Evolutionary conservation across 768 basidiomycete species (phyloP).

Genomic region (Tubosaeta brunneosetosa): DNA sequence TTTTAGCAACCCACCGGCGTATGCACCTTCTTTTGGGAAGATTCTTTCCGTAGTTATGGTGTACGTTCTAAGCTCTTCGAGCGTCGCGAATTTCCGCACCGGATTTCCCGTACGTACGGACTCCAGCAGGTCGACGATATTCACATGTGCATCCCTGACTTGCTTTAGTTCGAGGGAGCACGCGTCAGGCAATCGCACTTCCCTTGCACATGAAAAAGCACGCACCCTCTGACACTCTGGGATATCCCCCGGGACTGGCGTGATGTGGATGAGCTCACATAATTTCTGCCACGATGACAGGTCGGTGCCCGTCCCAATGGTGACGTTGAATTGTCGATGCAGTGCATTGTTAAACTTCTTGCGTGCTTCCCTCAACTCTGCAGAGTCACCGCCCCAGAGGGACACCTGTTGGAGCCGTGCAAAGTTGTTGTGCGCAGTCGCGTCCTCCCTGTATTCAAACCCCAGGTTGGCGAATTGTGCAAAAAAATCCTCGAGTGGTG

Average conservation of each 20-base stretch:
- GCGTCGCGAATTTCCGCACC: slow-evolving; percentile 23
- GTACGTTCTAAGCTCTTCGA: slow-evolving; percentile 25
- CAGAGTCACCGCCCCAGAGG: neutral
- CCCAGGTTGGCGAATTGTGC: slow-evolving; percentile 10
- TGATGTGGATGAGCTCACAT: slow-evolving; percentile 19
- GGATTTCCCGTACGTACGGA: slow-evolving; percentile 3
- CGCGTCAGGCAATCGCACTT: neutral
- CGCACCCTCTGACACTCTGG: slow-evolving; percentile 16
- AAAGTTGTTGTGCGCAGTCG: slow-evolving; percentile 22
- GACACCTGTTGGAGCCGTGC: slow-evolving; percentile 5
- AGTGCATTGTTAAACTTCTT: slow-evolving; percentile 17
- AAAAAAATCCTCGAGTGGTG: slow-evolving; percentile 25
- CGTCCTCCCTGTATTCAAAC: slow-evolving; percentile 11
- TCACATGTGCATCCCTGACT: slow-evolving; percentile 30
- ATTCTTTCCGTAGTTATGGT: slow-evolving; percentile 15
- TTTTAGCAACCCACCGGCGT: slow-evolving; percentile 28
- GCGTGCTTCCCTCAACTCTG: neutral
- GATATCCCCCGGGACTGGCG: slow-evolving; percentile 18
- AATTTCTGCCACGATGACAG: slow-evolving; percentile 24
- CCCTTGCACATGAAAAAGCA: neutral
- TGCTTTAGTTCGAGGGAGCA: neutral
- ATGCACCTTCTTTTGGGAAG: slow-evolving; percentile 28
- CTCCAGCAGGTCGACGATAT: slow-evolving; percentile 33
- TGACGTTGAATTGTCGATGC: slow-evolving; percentile 22
- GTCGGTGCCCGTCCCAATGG: slow-evolving; percentile 17